These are phyloP conservation scores for Pontederia paniculata DNA, from an alignment of 176 grass and related monocot genomes.

Conservation along the genomic window DNA sequence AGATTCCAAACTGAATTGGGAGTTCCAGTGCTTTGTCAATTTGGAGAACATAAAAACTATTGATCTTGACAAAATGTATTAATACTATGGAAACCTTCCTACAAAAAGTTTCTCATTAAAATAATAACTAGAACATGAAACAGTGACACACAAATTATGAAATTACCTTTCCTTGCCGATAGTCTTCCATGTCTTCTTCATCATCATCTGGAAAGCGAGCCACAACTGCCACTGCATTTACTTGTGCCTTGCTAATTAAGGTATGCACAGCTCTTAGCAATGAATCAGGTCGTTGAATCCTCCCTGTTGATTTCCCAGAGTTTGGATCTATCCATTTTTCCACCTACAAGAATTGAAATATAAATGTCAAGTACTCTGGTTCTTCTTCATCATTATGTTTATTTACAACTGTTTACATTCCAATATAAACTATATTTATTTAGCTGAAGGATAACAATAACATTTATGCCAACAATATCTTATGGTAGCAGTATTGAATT, in stretches of 20 bases:
- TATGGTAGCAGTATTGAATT: too few species aligned
- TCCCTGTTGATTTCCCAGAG: constrained; percentile 77
- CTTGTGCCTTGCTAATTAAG: constrained; percentile 39
- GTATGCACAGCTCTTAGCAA: constrained; percentile 57
- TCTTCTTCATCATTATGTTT: too few species aligned
- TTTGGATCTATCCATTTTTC: constrained; percentile 72
- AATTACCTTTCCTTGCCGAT: constrained; percentile 62
- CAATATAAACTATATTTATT: too few species aligned
- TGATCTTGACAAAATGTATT: too few species aligned
- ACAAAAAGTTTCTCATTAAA: not conserved
- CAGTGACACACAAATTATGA: not conserved
- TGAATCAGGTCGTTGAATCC: constrained; percentile 50
- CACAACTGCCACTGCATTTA: constrained; percentile 80
- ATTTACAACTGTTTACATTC: too few species aligned
- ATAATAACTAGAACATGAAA: not conserved
- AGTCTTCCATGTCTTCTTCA: constrained; percentile 50
- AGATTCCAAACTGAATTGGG: too few species aligned
- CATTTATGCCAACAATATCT: too few species aligned
- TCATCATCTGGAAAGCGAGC: constrained; percentile 81
- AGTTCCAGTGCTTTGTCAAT: too few species aligned
- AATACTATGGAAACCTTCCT: too few species aligned
- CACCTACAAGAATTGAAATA: constrained; percentile 32
- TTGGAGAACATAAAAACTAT: too few species aligned
- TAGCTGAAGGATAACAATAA: too few species aligned
- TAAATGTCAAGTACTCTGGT: too few species aligned